Conservation (phyloP, 2,329 filamentous ascomycete species). For the Talaromyces rugulosus region DNA sequence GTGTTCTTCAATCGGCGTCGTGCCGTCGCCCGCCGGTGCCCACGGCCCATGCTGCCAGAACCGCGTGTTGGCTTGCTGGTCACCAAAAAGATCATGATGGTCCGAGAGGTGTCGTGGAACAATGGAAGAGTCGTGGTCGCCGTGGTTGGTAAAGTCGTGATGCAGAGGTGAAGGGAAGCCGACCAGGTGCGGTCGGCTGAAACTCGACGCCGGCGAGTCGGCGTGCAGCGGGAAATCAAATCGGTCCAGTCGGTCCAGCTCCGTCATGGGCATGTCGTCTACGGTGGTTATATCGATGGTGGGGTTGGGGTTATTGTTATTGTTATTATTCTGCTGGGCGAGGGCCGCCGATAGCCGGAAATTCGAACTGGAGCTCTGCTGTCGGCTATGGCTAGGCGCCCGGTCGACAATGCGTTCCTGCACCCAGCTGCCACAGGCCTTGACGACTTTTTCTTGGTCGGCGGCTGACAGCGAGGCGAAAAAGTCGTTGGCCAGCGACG, state of each 20-base stretch:
- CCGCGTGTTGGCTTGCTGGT: constrained; percentile 42
- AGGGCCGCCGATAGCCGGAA: constrained; percentile 34
- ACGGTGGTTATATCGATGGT: constrained; percentile 41
- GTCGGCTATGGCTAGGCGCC: constrained; percentile 33
- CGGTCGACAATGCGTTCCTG: constrained; percentile 33
- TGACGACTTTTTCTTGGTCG: constrained; percentile 40
- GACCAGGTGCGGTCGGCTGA: constrained; percentile 36
- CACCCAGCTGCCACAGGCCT: constrained; percentile 39
- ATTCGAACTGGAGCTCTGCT: constrained; percentile 33
- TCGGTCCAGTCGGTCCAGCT: constrained; percentile 24
- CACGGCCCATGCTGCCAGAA: constrained; percentile 43
- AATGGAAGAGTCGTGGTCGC: constrained; percentile 22
- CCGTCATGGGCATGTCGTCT: constrained; percentile 33
- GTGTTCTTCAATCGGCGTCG: constrained; percentile 39
- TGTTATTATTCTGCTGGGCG: constrained; percentile 35
- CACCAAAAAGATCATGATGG: constrained; percentile 41
- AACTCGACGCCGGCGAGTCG: constrained; percentile 40
- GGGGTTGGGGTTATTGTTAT: constrained; percentile 17
- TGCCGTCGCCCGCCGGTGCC: constrained; percentile 36
- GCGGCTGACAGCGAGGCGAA: constrained; percentile 36
- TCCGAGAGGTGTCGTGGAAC: constrained; percentile 29
- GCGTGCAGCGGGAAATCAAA: constrained; percentile 37
- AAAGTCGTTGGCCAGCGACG: constrained; percentile 39
- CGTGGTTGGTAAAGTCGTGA: constrained; percentile 36
- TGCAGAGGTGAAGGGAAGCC: constrained; percentile 34